Base-by-base conservation (phyloP, 2,329 filamentous ascomycete species). In the Fusarium ambrosium region DNA sequence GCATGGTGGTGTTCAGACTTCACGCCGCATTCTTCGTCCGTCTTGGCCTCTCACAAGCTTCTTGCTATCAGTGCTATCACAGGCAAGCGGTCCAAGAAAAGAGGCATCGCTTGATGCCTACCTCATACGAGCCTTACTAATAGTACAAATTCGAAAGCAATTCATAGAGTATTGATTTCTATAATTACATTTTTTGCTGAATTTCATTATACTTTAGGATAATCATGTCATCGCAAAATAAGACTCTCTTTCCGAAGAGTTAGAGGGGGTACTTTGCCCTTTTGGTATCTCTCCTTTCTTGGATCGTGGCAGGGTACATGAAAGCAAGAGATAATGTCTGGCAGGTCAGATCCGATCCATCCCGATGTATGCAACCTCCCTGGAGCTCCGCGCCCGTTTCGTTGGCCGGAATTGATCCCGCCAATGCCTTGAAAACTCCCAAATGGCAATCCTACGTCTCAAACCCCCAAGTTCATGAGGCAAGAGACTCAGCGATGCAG, bases 31-130 rank as follows among this genome's bases (percentile, higher is more conserved):
- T 45, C 58, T 24, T 55, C 41, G 22, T 22, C 20, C 18, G 39
- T 55, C 66, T 56, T 68, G 51, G 59, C 59, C 32, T 41, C 37
- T 36, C 45, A 64, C 10, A 45, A 55, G 60, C 65, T 61, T 64
- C 37, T 59, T 39, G 45, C 45, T 32, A n/a, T n/a, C 61, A 55
- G 20, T 45, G 60, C 37, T 18, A 20, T 29, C 13, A 20, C 34
- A 37, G 36, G 36, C 36, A 16, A 16, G 36, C 36, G 14, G 14
- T 7, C 1, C 36, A 16, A 37, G 36, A 37, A 37, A 37, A 37
- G 13, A 34, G 11, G 32, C 32, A 34, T 34, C 32, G 13, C 13
- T 34, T 34, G 13, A 34, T 13, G 32, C 13, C 13, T 34, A 14
- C 32, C 32, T 34, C 32, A 34, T 14, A 34, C 32, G 32, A 14